Conservation (phyloP, 2,329 filamentous ascomycete genomes). For the Claviceps humidiphila region DNA sequence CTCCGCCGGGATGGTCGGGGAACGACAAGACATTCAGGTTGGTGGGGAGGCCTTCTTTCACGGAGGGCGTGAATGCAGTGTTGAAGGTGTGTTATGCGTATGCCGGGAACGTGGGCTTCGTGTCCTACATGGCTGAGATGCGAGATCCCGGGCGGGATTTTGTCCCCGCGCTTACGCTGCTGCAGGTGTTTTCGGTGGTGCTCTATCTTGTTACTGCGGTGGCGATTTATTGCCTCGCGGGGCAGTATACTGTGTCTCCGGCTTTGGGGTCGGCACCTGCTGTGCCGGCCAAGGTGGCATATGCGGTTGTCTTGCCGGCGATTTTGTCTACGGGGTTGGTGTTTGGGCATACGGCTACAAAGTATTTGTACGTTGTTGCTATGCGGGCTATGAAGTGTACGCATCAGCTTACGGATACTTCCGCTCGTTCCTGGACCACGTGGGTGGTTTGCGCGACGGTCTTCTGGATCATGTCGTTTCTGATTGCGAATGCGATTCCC, state of each 20-base stretch:
- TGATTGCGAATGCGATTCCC: slow-evolving; percentile 24
- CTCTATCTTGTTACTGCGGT: slow-evolving; percentile 21
- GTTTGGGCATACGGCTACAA: slow-evolving; percentile 13
- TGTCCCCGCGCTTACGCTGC: slow-evolving; percentile 16
- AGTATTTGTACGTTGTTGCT: too few species aligned
- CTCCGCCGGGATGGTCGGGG: slow-evolving; percentile 12
- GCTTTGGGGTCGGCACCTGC: slow-evolving; percentile 20
- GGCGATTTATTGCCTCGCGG: slow-evolving; percentile 19
- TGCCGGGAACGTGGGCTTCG: slow-evolving; percentile 24
- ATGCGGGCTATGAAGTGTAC: slow-evolving; percentile 13
- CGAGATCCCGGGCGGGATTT: slow-evolving; percentile 18
- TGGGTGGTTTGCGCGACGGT: slow-evolving; percentile 21
- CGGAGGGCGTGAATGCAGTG: slow-evolving; percentile 19
- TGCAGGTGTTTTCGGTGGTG: slow-evolving; percentile 20
- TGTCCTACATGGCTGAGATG: slow-evolving; percentile 24
- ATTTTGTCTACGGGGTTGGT: slow-evolving; percentile 19
- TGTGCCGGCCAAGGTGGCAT: slow-evolving; percentile 19
- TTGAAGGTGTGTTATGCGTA: slow-evolving; percentile 24
- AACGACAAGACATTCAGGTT: slow-evolving; percentile 16
- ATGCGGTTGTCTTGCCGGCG: slow-evolving; percentile 18
- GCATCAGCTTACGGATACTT: slow-evolving; percentile 20
- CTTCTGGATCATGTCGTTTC: slow-evolving; percentile 22
- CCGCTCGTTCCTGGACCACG: slow-evolving; percentile 20
- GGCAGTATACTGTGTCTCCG: slow-evolving; percentile 19
- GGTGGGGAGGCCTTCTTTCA: slow-evolving; percentile 18